Conservation (phyloP, 495 filamentous ascomycete species). For the Penicillium desertorum region DNA sequence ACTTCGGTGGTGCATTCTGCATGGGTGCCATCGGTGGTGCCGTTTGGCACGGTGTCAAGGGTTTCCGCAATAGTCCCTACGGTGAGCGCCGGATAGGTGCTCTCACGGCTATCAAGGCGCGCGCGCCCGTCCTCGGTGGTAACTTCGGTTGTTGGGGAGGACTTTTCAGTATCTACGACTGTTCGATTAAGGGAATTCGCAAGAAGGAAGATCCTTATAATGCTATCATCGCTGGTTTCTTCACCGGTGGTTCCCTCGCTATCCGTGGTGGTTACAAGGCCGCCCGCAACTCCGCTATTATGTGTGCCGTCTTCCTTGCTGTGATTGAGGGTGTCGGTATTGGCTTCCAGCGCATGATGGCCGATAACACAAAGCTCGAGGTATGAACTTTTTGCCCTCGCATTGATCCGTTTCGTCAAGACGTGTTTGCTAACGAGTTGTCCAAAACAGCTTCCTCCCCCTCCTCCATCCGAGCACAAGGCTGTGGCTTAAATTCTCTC, state of each 20-base stretch:
- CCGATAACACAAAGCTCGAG: slow-evolving; percentile 85
- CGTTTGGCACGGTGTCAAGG: slow-evolving; percentile 98
- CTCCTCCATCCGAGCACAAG: slow-evolving; percentile 43
- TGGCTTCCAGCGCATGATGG: slow-evolving; percentile 94
- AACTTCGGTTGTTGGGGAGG: slow-evolving; percentile 99
- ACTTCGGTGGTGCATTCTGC: slow-evolving; percentile 94
- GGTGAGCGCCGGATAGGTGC: slow-evolving; percentile 95
- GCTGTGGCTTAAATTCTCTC: slow-evolving; percentile 39
- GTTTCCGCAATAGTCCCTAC: slow-evolving; percentile 84
- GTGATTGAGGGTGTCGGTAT: slow-evolving; percentile 99
- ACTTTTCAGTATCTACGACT: slow-evolving; percentile 91
- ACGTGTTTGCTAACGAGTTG: background rate
- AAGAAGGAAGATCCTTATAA: slow-evolving; percentile 99
- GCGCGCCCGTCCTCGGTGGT: slow-evolving; percentile 91
- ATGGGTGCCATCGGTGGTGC: slow-evolving; percentile 95
- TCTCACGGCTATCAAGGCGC: slow-evolving; percentile 94
- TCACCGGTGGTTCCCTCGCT: slow-evolving; percentile 90
- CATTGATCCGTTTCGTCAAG: background rate
- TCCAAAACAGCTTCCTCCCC: slow-evolving; percentile 36
- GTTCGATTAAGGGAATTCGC: slow-evolving; percentile 89
- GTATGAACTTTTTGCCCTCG: background rate
- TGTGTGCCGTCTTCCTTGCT: slow-evolving; percentile 87
- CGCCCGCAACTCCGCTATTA: slow-evolving; percentile 89
- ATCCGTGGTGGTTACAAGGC: slow-evolving; percentile 86
- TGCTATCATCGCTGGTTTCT: slow-evolving; percentile 93